A percentile compares a stretch with the other conserved stretches of the same genome.
Conservation (phyloP, 495 filamentous ascomycete species). For the Penicillium odoratum region DNA sequence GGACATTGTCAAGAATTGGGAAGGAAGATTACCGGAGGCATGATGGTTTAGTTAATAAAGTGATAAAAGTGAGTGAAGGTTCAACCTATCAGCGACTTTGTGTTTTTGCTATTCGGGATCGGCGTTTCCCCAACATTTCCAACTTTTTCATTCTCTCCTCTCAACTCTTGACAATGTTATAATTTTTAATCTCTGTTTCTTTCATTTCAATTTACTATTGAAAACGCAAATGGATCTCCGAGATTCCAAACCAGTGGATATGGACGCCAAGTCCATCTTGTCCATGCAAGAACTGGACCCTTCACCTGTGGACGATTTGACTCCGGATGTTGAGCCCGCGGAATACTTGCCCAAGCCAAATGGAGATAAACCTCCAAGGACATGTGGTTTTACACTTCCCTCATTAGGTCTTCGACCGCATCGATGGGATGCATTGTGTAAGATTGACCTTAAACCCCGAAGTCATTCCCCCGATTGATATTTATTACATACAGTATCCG, state of each 20-base stretch:
- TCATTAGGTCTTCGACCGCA: constrained; percentile 58
- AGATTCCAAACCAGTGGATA: constrained; percentile 26
- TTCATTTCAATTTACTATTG: background rate
- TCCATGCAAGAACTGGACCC: constrained; percentile 81
- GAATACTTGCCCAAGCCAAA: constrained; percentile 53
- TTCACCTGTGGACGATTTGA: constrained; percentile 66
- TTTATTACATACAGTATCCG: constrained; percentile 56
- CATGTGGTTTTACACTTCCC: constrained; percentile 28
- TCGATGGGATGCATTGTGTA: constrained; percentile 64
- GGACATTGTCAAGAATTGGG: background rate
- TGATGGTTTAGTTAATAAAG: background rate
- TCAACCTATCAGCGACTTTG: constrained; percentile 2
- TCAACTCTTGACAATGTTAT: constrained; percentile 10
- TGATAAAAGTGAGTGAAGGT: background rate
- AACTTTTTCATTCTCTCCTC: constrained; percentile 15
- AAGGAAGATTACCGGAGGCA: constrained; percentile 14
- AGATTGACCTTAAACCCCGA: constrained; percentile 13
- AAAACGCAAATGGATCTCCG: background rate
- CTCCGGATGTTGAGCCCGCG: constrained; percentile 52
- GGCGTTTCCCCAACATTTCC: constrained; percentile 4
- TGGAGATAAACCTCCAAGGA: constrained; percentile 12
- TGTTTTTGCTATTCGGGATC: constrained; percentile 6
- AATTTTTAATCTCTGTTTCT: constrained; percentile 2
- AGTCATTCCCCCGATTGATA: constrained; percentile 9
- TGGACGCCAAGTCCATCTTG: constrained; percentile 49